Conservation (phyloP, 148 eudicot genomes). For the Arbutus unedo region DNA sequence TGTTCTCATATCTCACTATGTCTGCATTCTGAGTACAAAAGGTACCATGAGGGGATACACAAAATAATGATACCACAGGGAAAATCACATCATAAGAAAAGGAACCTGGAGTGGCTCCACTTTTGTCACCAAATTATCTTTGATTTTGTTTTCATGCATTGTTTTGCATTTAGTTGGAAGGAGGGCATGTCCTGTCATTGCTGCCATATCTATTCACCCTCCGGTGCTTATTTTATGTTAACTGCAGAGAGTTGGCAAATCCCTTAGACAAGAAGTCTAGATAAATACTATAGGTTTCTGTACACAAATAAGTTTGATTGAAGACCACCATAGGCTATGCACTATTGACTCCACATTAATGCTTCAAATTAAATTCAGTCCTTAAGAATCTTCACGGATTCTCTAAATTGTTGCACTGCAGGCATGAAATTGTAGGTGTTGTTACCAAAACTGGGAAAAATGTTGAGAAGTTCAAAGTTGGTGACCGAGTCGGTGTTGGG, state of each 20-base stretch:
- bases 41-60: background rate
- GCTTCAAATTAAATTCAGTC: too few species aligned
- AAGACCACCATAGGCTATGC: too few species aligned
- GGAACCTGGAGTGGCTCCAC: background rate
- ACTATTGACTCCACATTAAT: too few species aligned
- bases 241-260: too few species aligned
- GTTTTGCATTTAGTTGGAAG: too few species aligned
- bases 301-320: too few species aligned
- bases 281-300: too few species aligned
- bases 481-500: conserved; percentile 69
- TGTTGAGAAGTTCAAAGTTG: conserved; percentile 53
- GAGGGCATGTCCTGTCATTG: too few species aligned
- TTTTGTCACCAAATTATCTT: background rate
- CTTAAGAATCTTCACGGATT: background rate
- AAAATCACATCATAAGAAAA: background rate
- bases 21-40: background rate
- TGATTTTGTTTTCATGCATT: too few species aligned
- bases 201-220: too few species aligned
- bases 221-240: too few species aligned
- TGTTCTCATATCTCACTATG: background rate
- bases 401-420: conserved; percentile 16
- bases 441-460: conserved; percentile 50
- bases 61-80: background rate
- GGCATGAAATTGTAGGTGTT: conserved; percentile 67
- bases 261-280: too few species aligned